Conservation (phyloP, 148 eudicot genomes). For the Mesembryanthemum crystallinum region DNA sequence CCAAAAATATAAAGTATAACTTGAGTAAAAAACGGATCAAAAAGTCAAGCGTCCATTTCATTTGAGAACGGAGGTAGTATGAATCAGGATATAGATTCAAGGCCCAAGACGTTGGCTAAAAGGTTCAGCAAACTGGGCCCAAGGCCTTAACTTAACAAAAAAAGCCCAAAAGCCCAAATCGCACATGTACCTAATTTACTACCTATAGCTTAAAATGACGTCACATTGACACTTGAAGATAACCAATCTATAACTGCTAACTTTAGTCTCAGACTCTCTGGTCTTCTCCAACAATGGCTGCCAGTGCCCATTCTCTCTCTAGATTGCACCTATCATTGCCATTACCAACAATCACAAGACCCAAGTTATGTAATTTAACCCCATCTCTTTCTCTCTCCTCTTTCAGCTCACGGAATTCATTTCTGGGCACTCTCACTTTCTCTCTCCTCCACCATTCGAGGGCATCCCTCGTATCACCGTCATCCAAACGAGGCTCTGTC, state of each 20-base stretch:
- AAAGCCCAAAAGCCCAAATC: too few species aligned
- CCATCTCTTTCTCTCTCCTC: conserved; percentile 18
- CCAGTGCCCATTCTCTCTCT: conserved; percentile 35
- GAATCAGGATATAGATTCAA: too few species aligned
- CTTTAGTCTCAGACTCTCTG: not conserved
- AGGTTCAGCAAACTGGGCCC: too few species aligned
- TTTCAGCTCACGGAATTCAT: conserved; percentile 29
- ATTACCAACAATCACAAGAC: not conserved
- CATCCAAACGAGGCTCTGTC: conserved; percentile 32
- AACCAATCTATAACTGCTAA: not conserved
- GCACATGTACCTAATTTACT: too few species aligned
- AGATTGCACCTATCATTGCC: conserved; percentile 18
- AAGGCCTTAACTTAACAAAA: too few species aligned
- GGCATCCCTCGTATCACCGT: conserved; percentile 15
- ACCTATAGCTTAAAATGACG: not conserved
- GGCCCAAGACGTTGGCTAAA: too few species aligned
- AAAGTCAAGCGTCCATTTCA: too few species aligned
- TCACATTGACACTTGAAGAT: not conserved
- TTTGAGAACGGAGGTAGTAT: too few species aligned
- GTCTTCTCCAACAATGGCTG: conserved; percentile 39
- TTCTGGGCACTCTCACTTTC: conserved; percentile 36
- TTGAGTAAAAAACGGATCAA: too few species aligned
- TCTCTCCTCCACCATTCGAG: conserved; percentile 26
- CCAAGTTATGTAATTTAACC: conserved; percentile 14
- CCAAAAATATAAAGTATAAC: too few species aligned